These are phyloP conservation scores for Psilocybe cyanescens DNA, from an alignment of 768 basidiomycete species.

Conservation along the genomic window DNA sequence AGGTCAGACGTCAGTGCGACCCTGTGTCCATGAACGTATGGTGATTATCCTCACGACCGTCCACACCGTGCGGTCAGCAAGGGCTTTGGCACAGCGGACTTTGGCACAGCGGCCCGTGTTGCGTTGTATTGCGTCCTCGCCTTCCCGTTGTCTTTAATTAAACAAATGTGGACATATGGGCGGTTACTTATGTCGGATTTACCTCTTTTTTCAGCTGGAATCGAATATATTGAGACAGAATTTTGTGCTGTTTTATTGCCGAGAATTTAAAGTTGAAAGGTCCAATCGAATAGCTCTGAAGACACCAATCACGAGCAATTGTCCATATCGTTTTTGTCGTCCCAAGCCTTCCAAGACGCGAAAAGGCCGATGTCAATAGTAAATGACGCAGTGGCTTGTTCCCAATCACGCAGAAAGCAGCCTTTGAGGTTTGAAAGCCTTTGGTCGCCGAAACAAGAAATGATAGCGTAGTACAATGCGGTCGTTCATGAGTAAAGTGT, in stretches of 20 bases:
- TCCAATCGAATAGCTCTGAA: neutral
- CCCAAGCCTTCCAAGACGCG: neutral
- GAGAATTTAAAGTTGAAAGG: constrained; percentile 1
- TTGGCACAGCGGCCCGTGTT: neutral
- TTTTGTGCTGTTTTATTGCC: neutral
- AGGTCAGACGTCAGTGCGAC: neutral
- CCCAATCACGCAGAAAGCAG: neutral
- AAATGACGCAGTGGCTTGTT: neutral
- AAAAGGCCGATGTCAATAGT: neutral
- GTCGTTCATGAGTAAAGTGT: neutral
- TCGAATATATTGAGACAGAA: neutral
- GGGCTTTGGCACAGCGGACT: neutral
- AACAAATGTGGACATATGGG: neutral
- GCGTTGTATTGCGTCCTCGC: neutral
- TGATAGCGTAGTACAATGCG: neutral
- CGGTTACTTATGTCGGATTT: neutral
- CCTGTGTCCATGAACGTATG: neutral
- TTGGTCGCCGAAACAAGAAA: neutral
- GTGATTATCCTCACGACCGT: neutral
- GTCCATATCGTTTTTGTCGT: neutral
- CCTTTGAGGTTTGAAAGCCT: neutral
- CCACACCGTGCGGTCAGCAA: neutral
- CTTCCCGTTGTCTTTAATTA: neutral
- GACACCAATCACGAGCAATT: neutral
- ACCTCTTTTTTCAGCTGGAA: neutral